These are phyloP conservation scores for Hanseniaspora hatyaiensis DNA, from an alignment of 805 yeast species.

Conservation along the genomic window DNA sequence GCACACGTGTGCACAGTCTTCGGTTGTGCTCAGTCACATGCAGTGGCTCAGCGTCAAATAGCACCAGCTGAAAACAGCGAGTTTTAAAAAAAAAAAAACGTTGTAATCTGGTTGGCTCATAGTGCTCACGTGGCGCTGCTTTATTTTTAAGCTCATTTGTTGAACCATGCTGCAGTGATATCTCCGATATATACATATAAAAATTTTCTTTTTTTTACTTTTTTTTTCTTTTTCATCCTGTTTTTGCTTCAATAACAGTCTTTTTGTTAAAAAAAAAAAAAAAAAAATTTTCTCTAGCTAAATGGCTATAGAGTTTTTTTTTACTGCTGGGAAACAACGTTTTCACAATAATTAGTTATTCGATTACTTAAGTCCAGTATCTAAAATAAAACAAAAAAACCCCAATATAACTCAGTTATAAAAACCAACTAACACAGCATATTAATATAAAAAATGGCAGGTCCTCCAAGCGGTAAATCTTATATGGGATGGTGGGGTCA, in stretches of 20 bases:
- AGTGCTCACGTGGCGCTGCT: not conserved
- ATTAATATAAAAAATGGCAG: conserved; percentile 41
- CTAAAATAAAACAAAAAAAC: conserved; percentile 6
- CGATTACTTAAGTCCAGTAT: no score
- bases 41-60: no score
- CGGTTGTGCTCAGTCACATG: no score
- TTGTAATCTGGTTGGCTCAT: conserved; percentile 2
- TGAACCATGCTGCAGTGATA: not conserved
- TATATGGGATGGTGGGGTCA: conserved; percentile 98
- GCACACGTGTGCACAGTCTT: no score
- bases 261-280: no score
- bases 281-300: no score
- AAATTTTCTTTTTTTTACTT: not conserved
- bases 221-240: not conserved
- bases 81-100: not conserved
- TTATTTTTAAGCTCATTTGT: no score
- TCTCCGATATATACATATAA: not conserved
- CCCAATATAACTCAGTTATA: conserved; percentile 15
- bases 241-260: no score
- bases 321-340: no score
- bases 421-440: not conserved
- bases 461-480: conserved; percentile 52
- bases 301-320: no score
- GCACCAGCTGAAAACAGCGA: not conserved
- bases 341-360: no score